Evolutionary conservation across 305 asterid species (phyloP).

Genomic region (Ruellia speciosa): DNA sequence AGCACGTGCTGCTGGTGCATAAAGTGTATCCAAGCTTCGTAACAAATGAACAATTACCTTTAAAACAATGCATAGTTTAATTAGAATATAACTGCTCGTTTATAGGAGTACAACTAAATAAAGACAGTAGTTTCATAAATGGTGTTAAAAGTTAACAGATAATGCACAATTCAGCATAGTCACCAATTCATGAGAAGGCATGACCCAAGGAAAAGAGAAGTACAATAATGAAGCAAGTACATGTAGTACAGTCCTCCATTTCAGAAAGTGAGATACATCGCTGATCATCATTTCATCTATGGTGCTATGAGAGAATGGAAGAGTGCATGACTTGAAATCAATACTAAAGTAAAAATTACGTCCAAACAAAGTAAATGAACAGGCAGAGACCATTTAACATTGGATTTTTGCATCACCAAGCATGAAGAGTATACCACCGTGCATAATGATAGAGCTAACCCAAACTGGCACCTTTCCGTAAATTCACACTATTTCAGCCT

Average conservation of each 20-base stretch:
- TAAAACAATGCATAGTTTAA: constrained; percentile 21
- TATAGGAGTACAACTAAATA: constrained; percentile 1
- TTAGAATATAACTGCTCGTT: constrained; percentile 1
- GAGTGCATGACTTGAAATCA: constrained; percentile 4
- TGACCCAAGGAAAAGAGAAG: neutral
- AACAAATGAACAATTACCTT: constrained; percentile 75
- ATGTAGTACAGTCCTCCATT: neutral
- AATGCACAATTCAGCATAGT: neutral
- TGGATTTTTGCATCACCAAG: no score
- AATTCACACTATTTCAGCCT: neutral
- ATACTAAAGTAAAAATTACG: constrained; percentile 2
- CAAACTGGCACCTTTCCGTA: no score
- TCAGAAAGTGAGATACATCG: neutral
- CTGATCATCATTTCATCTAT: constrained; percentile 3
- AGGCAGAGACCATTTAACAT: no score
- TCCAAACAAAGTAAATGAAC: neutral
- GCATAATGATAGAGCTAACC: no score
- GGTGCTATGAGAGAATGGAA: neutral
- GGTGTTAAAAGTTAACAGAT: neutral
- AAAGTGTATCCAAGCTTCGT: constrained; percentile 68
- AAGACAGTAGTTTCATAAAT: constrained; percentile 1
- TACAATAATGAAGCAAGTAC: neutral
- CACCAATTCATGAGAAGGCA: neutral
- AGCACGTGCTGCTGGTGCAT: constrained; percentile 78
- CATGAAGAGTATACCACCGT: no score